Evolutionary conservation across 192 early-diverging fungal species (phyloP).

Genomic region (Mortierella claussenii): DNA sequence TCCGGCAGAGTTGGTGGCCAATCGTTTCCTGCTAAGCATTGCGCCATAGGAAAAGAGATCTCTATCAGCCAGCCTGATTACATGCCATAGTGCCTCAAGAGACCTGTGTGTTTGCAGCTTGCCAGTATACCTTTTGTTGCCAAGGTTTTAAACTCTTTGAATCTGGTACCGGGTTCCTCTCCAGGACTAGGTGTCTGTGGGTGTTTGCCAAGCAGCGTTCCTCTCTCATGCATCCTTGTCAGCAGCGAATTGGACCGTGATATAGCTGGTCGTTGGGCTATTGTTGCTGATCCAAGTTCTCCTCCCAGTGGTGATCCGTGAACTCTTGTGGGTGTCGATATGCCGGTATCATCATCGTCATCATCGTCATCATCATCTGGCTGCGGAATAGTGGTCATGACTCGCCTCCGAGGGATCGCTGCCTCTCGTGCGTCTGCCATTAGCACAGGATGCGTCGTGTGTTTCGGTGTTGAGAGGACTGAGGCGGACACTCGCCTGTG

Average conservation of each 20-base stretch:
- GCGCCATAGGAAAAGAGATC: too few relatives aligned
- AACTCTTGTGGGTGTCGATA: conserved; percentile 32
- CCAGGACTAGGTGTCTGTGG: conserved; percentile 41
- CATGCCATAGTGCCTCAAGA: too few relatives aligned
- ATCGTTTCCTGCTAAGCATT: neutral
- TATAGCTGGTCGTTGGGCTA: neutral
- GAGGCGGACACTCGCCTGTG: conserved; percentile 20
- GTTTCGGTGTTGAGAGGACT: conserved; percentile 10
- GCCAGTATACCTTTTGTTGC: neutral
- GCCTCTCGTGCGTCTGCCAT: conserved; percentile 10
- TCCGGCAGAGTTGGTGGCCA: conserved; percentile 7
- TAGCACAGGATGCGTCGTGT: conserved; percentile 1
- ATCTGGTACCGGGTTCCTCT: conserved; percentile 14
- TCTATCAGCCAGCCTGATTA: too few relatives aligned
- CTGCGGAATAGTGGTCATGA: conserved; percentile 3
- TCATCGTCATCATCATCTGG: conserved; percentile 17
- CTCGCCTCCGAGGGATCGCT: conserved; percentile 18
- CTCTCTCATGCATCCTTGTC: conserved; percentile 26
- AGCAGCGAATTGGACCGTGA: conserved; percentile 15
- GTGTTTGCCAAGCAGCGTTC: conserved; percentile 45
- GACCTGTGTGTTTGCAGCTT: too few relatives aligned
- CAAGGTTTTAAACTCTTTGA: conserved; percentile 29
- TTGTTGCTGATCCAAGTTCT: neutral
- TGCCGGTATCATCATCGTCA: conserved; percentile 13
- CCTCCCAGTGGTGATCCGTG: neutral